Conservation (phyloP, 441 rosid species). For the Euphorbia corollata region DNA sequence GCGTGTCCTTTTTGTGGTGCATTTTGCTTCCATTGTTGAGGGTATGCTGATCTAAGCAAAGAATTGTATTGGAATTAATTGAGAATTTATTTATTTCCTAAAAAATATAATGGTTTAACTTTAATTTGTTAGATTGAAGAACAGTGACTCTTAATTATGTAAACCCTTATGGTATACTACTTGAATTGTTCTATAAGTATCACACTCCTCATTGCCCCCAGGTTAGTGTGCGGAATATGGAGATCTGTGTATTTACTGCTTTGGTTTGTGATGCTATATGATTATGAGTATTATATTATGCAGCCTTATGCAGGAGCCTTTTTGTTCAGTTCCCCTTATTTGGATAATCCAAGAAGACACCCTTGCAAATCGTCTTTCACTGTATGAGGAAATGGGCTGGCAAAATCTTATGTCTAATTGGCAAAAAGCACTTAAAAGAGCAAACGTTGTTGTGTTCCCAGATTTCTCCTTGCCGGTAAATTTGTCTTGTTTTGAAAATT, state of each 20-base stretch:
- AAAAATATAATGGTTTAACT: not conserved
- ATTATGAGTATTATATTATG: constrained; percentile 57
- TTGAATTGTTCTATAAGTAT: not conserved
- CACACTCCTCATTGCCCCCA: not conserved
- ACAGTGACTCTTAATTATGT: not conserved
- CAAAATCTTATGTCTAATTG: constrained; percentile 59
- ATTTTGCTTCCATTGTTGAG: not conserved
- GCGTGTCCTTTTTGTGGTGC: not conserved
- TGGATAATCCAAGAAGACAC: constrained; percentile 89
- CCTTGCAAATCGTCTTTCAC: constrained; percentile 69
- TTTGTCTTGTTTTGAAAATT: constrained; percentile 14
- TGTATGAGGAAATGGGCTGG: constrained; percentile 56
- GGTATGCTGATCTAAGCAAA: not conserved
- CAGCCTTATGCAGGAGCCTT: constrained; percentile 99
- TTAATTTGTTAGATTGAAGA: not conserved
- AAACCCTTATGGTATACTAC: constrained; percentile 1
- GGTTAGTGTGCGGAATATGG: not conserved
- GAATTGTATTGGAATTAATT: not conserved
- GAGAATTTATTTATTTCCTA: not conserved
- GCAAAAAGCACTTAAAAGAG: constrained; percentile 72
- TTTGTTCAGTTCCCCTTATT: constrained; percentile 74
- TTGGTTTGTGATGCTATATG: constrained; percentile 34
- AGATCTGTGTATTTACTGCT: constrained; percentile 16
- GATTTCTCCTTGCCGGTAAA: constrained; percentile 77
- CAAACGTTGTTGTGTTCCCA: constrained; percentile 67